A percentile compares a stretch with the other conserved stretches of the same genome.
These are phyloP conservation scores for Penicillium paradoxum DNA, from an alignment of 495 filamentous ascomycete species.

Conservation along the genomic window DNA sequence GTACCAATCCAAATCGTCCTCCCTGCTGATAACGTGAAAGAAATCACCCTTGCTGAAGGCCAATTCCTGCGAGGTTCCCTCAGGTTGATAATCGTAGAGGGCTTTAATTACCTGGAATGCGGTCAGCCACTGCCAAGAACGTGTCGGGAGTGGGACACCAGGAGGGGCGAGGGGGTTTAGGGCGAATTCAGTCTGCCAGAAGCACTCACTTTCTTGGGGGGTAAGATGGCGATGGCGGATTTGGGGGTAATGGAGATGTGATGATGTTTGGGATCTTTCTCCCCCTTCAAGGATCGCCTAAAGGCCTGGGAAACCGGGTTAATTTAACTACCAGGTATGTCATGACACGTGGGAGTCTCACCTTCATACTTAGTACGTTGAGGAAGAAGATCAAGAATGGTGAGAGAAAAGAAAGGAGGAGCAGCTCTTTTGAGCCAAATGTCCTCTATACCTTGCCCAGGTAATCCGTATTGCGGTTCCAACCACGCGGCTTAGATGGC, in stretches of 20 bases:
- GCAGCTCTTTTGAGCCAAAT: constrained; percentile 7
- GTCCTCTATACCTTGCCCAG: neutral
- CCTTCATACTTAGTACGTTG: constrained; percentile 24
- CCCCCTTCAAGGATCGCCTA: constrained; percentile 80
- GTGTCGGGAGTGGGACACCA: constrained; percentile 14
- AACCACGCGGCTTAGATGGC: constrained; percentile 17
- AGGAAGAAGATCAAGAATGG: constrained; percentile 5
- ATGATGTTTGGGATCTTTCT: constrained; percentile 67
- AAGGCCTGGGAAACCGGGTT: constrained; percentile 54
- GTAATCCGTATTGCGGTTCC: constrained; percentile 19
- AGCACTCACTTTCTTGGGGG: constrained; percentile 82
- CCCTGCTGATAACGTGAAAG: constrained; percentile 95
- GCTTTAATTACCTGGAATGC: constrained; percentile 83
- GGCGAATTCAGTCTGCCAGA: constrained; percentile 5
- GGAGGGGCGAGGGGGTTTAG: constrained; percentile 8
- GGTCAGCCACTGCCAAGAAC: constrained; percentile 16
- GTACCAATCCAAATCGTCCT: constrained; percentile 95
- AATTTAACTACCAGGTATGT: constrained; percentile 12
- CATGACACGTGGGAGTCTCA: constrained; percentile 13
- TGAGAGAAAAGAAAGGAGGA: constrained; percentile 13
- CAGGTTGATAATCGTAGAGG: constrained; percentile 84
- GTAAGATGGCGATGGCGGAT: constrained; percentile 87
- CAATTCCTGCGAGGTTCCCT: constrained; percentile 65
- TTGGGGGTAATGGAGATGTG: constrained; percentile 90
- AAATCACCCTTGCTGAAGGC: constrained; percentile 93